Base-by-base conservation (phyloP, 805 yeast species). In the Sugiyamaella smithiae region DNA sequence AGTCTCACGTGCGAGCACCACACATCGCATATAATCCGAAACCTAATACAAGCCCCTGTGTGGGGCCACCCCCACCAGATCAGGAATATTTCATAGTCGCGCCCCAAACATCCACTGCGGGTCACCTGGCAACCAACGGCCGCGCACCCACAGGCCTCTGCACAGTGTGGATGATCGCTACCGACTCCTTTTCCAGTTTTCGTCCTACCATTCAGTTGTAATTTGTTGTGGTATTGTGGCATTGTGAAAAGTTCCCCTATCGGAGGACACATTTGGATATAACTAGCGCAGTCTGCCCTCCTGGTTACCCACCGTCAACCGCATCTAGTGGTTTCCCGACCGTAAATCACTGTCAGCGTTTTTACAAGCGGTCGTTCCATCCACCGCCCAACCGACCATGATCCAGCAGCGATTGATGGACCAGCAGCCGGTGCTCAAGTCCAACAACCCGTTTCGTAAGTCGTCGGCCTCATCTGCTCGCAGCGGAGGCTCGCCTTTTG, bases 401-500 rank as follows among this genome's bases (percentile, higher is more conserved):
- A 40, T 40, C 29, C 43, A 40, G 35, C 43, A 40, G 35, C 43
- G 43, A 26, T n/a, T 26, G 12, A 20, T 20, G 19, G 43, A 40
- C 22, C 28, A 9, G 26, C n/a, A 14, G n/a, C 43, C 20, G 12
- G 16, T 19, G 9, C 40, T 57, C 28, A 52, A 57, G 33, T 57
- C 61, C 35, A 57, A 57, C 43, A 57, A 57, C 42, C 61, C 61
- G 22, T 57, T 57, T 48, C 53, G 61, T 7, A 31, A 49, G 32
- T 42, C 57, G 31, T 42, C 55, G 29, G 45, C 46, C 23, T 54
- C 53, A 7, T 35, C 38, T 16, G 12, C 38, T 3, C 19, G 22
- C 35, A 20, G 23, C 31, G 25, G 36, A n/a, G 36, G 32, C 44
- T 59, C 65, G 22, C 66, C 66, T 9, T 48, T 56, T 40, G 64